Base-by-base conservation (phyloP, 495 filamentous ascomycete species). In the Neurospora tetrasperma region DNA sequence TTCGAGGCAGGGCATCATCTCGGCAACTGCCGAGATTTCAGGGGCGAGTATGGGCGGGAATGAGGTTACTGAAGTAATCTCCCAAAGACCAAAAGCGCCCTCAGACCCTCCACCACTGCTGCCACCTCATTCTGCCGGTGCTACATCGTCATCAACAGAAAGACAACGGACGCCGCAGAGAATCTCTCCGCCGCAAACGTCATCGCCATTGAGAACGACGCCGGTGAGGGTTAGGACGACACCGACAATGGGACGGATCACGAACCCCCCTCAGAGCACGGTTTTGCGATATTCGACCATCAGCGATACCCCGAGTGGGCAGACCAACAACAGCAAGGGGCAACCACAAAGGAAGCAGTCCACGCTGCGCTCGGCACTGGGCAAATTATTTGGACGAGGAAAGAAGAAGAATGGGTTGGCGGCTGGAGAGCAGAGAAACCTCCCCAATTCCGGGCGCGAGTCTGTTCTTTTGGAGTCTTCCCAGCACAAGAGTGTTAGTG, bases 311-410 rank as follows among this genome's bases (percentile, higher is more conserved):
- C 79, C 73, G 27, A 84, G 75, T 43, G 78, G 72, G 18, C 76
- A 80, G 18, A 81, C 78, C 11, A 71, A 72, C 2, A 76, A 82
- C 42, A 80, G 76, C 71, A 78, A 73, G 39, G 81, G 79, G 31
- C 75, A 76, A 3, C 85, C 85, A 4, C 79, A 83, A 41, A 73
- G 85, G 75, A 88, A 86, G 73, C 87, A 85, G 75, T 86, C 86
- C 2, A 82, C 83, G 0, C 73, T 89, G 11, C 83, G 83, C 66
- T 80, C 81, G 23, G 85, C 85, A 6, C 76, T 89, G 40, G 82
- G 85, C 20, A 81, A 79, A 68, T 73, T 89, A 23, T 89, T 89
- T 75, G 84, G 84, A 18, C 83, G 84, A 72, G 85, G 83, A 72
- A 82, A 80, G 74, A 86, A 85, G 78, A 82, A 82, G 76, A 83